Percentiles rank a stretch among this genome's conserved stretches.
These are phyloP conservation scores for Pseudonitzschia multiseries DNA, from an alignment of 108 stramenopile genomes.

Conservation along the genomic window DNA sequence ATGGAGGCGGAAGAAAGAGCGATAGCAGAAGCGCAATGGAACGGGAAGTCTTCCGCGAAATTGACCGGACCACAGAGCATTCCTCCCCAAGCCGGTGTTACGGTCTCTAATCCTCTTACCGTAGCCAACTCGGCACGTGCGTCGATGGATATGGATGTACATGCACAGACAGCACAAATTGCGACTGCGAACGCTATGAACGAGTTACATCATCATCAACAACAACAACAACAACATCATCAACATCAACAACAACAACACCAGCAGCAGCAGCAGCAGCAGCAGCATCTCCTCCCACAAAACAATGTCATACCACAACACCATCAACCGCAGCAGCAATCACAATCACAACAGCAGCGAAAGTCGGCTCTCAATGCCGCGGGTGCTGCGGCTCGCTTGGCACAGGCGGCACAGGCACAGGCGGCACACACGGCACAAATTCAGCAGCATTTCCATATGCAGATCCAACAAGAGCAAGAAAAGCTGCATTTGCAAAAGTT, in stretches of 20 bases:
- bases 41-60: constrained; percentile 8
- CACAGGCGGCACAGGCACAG: constrained; percentile 33
- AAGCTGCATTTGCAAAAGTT: constrained; percentile 23
- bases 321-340: constrained; percentile 25
- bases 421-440: constrained; percentile 36
- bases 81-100: constrained; percentile 45
- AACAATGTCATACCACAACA: constrained; percentile 11
- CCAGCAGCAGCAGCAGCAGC: constrained; percentile 2
- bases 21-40: constrained; percentile 13
- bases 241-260: constrained; percentile 8
- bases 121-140: constrained; percentile 18
- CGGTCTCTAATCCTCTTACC: constrained; percentile 25
- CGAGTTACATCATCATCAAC: constrained; percentile 13
- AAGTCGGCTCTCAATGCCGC: constrained; percentile 4
- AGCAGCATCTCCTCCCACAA: neutral
- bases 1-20: constrained; percentile 24
- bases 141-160: constrained; percentile 23
- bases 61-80: constrained; percentile 41
- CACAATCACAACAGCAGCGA: constrained; percentile 4
- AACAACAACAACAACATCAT: neutral
- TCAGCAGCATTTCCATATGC: constrained; percentile 28
- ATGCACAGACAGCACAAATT: neutral
- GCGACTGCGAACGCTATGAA: neutral
- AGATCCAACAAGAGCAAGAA: constrained; percentile 43
- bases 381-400: constrained; percentile 33